These are phyloP conservation scores for Fusarium armeniacum DNA, from an alignment of 2,329 filamentous ascomycete species.

Conservation along the genomic window DNA sequence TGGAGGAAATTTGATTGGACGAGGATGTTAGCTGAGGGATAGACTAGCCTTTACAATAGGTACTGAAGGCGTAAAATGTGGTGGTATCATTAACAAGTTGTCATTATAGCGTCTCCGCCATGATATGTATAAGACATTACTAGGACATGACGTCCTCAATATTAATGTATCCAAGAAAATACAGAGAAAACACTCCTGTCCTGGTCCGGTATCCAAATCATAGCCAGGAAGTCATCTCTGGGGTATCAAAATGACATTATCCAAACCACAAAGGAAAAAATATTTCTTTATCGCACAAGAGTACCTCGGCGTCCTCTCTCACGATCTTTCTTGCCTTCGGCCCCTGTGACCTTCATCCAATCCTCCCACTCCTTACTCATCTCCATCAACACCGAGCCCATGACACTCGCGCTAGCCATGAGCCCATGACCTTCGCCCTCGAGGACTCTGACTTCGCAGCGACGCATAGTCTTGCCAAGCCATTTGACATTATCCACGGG, in stretches of 20 bases:
- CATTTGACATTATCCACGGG: slow-evolving; percentile 95
- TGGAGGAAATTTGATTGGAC: slow-evolving; percentile 97
- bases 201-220: slow-evolving; percentile 2
- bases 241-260: slow-evolving; percentile 38
- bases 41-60: slow-evolving; percentile 16
- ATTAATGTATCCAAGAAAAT: slow-evolving; percentile 46
- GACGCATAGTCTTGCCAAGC: slow-evolving; percentile 93
- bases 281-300: slow-evolving; percentile 32
- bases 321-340: slow-evolving; percentile 54
- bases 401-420: slow-evolving; percentile 94
- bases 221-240: slow-evolving; percentile 15
- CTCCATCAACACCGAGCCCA: slow-evolving; percentile 94
- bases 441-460: slow-evolving; percentile 90
- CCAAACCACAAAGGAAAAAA: slow-evolving; percentile 1
- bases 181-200: slow-evolving; percentile 21
- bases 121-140: slow-evolving; percentile 46
- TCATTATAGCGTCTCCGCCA: slow-evolving; percentile 22
- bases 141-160: slow-evolving; percentile 33
- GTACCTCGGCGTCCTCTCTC: slow-evolving; percentile 52
- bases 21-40: slow-evolving; percentile 64
- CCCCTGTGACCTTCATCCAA: slow-evolving; percentile 75
- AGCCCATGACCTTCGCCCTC: slow-evolving; percentile 94
- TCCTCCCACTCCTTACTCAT: slow-evolving; percentile 95
- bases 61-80: not conserved
- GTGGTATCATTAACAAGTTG: slow-evolving; percentile 2